phyloP scores from a whole-genome alignment of 345 rosid genomes.

The Laguncularia racemosa region DNA sequence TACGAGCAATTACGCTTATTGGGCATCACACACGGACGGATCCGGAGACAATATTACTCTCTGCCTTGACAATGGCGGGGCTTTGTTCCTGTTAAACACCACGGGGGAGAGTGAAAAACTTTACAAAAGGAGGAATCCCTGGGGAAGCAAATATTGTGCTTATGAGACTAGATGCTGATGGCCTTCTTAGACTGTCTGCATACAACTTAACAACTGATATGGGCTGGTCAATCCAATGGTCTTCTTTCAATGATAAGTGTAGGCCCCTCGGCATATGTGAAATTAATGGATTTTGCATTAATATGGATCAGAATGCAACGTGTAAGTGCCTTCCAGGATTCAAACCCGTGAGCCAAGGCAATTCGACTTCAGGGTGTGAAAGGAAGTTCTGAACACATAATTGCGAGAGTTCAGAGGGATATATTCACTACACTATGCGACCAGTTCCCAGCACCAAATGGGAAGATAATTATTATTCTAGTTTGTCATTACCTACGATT shows the following conservation, averaged over 20 bases:
- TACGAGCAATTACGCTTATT: background rate
- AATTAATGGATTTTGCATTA: slow-evolving; percentile 13
- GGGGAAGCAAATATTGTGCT: background rate
- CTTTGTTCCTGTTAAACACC: no score
- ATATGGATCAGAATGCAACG: background rate
- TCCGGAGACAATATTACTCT: slow-evolving; percentile 1
- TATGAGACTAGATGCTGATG: slow-evolving; percentile 7
- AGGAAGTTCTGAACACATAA: background rate
- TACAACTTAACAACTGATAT: background rate
- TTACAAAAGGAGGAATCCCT: background rate
- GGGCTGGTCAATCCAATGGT: slow-evolving; percentile 1
- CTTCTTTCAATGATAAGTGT: background rate
- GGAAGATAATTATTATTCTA: background rate
- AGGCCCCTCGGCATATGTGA: slow-evolving; percentile 14
- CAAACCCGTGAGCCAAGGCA: background rate
- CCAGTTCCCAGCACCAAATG: background rate
- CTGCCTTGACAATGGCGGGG: slow-evolving; percentile 2
- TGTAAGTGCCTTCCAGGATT: slow-evolving; percentile 17
- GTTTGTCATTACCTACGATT: background rate
- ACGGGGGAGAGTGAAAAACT: background rate
- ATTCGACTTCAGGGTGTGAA: slow-evolving; percentile 4
- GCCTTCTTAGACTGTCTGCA: slow-evolving; percentile 5
- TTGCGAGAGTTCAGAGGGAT: background rate
- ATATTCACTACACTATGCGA: background rate
- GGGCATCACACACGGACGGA: background rate